Percentiles rank a stretch among this genome's conserved stretches.
Evolutionary conservation across 164 flowering plant species (phyloP).

Genomic region (Annona squamosa): DNA sequence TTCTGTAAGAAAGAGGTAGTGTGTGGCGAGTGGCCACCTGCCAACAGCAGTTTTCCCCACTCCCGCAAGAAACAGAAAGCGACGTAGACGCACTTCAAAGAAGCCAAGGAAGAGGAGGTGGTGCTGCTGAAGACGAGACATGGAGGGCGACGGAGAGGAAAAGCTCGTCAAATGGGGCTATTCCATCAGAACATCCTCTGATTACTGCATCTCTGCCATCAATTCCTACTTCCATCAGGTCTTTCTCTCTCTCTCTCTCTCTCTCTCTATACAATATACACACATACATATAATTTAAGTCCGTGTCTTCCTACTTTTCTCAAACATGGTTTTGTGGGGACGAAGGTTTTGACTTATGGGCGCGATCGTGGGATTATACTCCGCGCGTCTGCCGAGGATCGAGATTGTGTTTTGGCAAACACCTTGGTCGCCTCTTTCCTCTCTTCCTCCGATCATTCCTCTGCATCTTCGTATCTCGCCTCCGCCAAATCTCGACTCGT

Average conservation of each 20-base stretch:
- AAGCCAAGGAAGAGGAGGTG: not conserved
- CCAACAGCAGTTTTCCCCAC: too few species aligned
- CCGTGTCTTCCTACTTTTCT: not conserved
- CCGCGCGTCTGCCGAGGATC: slow-evolving; percentile 52
- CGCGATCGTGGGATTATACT: slow-evolving; percentile 58
- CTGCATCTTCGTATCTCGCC: slow-evolving; percentile 26
- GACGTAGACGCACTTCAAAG: too few species aligned
- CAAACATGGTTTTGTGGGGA: not conserved
- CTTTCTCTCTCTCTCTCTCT: not conserved
- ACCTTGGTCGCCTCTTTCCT: slow-evolving; percentile 59
- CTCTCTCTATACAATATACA: not conserved
- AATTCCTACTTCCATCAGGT: slow-evolving; percentile 71
- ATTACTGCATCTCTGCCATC: slow-evolving; percentile 64
- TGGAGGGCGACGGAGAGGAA: slow-evolving; percentile 17
- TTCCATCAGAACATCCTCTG: slow-evolving; percentile 57
- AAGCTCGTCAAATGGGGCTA: slow-evolving; percentile 67
- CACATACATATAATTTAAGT: not conserved
- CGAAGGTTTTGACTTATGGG: slow-evolving; percentile 66
- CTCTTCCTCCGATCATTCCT: slow-evolving; percentile 33
- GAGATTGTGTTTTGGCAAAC: slow-evolving; percentile 69
- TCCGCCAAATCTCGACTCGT: slow-evolving; percentile 55
- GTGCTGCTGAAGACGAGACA: not conserved
- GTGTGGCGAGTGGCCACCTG: too few species aligned
- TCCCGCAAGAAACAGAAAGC: too few species aligned
- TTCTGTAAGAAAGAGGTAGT: too few species aligned